phyloP scores from a whole-genome alignment of 2,329 filamentous ascomycete species.

The Fusarium napiforme region DNA sequence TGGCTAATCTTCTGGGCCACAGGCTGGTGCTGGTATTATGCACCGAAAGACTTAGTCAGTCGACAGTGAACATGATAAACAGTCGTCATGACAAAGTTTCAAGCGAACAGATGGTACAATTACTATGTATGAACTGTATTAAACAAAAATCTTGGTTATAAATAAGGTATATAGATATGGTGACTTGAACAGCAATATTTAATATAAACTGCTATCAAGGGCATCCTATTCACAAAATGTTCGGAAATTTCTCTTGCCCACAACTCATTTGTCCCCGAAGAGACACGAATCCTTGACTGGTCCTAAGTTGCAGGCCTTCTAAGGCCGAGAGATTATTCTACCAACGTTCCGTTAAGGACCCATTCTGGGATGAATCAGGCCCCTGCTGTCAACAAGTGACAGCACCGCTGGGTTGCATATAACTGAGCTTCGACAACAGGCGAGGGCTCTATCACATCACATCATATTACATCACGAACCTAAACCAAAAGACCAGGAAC shows the following conservation, averaged over 20 bases:
- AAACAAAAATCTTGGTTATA: background rate
- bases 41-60: conserved; percentile 41
- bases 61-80: background rate
- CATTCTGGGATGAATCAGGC: conserved; percentile 73
- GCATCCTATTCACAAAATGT: conserved; percentile 43
- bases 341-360: conserved; percentile 88
- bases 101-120: background rate
- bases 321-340: conserved; percentile 60
- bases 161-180: background rate
- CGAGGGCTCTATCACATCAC: conserved; percentile 14
- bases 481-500: conserved; percentile 29
- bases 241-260: conserved; percentile 57
- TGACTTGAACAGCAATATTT: background rate
- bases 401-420: conserved; percentile 73
- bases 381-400: conserved; percentile 77
- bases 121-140: background rate
- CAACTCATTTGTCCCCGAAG: conserved; percentile 47
- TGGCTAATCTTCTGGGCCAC: conserved; percentile 6
- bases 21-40: conserved; percentile 50
- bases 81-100: background rate
- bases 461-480: background rate
- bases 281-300: conserved; percentile 40
- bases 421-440: conserved; percentile 8
- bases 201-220: background rate
- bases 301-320: conserved; percentile 53